phyloP scores from a whole-genome alignment of 257 asterid species.

The Forsythia suspensa region DNA sequence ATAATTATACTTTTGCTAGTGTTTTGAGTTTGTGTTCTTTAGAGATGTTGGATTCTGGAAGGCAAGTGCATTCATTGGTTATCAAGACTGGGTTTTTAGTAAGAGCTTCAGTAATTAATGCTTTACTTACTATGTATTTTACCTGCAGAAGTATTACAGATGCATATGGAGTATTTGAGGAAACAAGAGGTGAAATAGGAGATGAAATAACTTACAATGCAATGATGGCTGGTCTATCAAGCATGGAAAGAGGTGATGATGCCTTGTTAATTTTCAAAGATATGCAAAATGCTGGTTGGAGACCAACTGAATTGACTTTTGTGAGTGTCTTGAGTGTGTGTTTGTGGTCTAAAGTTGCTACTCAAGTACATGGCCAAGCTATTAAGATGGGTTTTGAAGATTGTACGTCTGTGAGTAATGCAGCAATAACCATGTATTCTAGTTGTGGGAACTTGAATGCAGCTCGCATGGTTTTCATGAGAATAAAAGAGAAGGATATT shows the following conservation, averaged over 20 bases:
- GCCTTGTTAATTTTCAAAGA: constrained; percentile 59
- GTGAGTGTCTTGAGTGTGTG: constrained; percentile 73
- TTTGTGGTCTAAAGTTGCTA: constrained; percentile 32
- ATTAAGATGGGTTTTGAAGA: constrained; percentile 52
- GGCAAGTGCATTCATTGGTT: constrained; percentile 65
- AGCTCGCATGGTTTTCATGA: constrained; percentile 47
- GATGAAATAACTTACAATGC: constrained; percentile 72
- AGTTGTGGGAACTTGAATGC: constrained; percentile 46
- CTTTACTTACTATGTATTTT: constrained; percentile 76
- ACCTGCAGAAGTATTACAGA: constrained; percentile 40
- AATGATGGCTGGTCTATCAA: constrained; percentile 60
- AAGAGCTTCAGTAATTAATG: constrained; percentile 68
- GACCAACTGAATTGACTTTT: constrained; percentile 71
- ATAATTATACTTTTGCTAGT: constrained; percentile 76
- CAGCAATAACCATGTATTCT: constrained; percentile 78
- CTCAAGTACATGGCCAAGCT: constrained; percentile 61
- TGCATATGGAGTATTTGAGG: constrained; percentile 61
- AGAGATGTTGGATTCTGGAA: constrained; percentile 52
- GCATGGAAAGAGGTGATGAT: constrained; percentile 53
- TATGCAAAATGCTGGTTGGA: constrained; percentile 48
- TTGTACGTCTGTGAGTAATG: constrained; percentile 62
- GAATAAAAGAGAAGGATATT: constrained; percentile 49
- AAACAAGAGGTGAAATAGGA: constrained; percentile 38
- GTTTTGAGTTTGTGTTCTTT: constrained; percentile 61
- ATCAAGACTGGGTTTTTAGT: constrained; percentile 58